Percentiles rank a stretch among this genome's conserved stretches.
phyloP scores from a whole-genome alignment of 2,329 filamentous ascomycete genomes.

The Clonostachys byssicola region DNA sequence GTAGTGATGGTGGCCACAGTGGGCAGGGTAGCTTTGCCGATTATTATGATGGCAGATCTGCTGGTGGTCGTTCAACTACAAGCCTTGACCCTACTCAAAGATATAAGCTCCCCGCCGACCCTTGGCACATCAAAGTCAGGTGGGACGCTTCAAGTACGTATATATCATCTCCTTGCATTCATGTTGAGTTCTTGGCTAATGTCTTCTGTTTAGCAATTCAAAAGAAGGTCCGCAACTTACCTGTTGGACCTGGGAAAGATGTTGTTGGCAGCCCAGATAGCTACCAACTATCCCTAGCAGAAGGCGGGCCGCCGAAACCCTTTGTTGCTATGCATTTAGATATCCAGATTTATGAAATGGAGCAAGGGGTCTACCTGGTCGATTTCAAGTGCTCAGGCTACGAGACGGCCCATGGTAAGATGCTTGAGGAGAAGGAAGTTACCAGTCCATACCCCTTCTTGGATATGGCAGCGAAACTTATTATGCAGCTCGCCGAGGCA shows the following conservation, averaged over 20 bases:
- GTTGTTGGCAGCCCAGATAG: constrained; percentile 18
- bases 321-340: constrained; percentile 92
- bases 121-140: constrained; percentile 90
- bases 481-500: constrained; percentile 86
- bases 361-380: constrained; percentile 87
- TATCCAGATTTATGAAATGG: constrained; percentile 94
- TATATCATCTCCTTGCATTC: too few relatives aligned
- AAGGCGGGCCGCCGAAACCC: constrained; percentile 21
- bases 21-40: constrained; percentile 36
- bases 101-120: constrained; percentile 86
- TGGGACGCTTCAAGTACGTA: constrained; percentile 81
- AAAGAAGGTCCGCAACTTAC: neutral
- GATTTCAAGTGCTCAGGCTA: constrained; percentile 99
- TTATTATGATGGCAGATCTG: constrained; percentile 25
- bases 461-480: constrained; percentile 86
- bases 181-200: too few relatives aligned
- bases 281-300: constrained; percentile 31
- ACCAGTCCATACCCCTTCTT: constrained; percentile 94
- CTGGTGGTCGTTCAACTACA: constrained; percentile 25
- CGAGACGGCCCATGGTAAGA: constrained; percentile 70
- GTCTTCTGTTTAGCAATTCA: neutral
- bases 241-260: neutral
- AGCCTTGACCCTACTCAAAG: constrained; percentile 52
- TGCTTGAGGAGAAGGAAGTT: constrained; percentile 88
- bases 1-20: constrained; percentile 22